A percentile compares a stretch with the other conserved stretches of the same genome.
These are phyloP conservation scores for Thuidium tamariscinum DNA, from an alignment of 225 moss, liverwort and hornwort genomes.

Conservation along the genomic window DNA sequence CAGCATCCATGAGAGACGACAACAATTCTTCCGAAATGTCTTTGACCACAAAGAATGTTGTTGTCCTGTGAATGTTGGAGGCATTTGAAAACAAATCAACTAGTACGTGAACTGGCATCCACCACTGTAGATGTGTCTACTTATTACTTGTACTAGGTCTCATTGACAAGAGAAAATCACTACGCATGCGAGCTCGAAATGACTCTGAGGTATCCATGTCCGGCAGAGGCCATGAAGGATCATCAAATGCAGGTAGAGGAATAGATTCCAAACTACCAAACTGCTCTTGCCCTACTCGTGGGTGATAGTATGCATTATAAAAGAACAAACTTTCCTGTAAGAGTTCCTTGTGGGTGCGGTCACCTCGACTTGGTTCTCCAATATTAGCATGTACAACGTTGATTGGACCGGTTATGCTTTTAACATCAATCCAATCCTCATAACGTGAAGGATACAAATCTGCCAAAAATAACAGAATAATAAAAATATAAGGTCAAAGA, in stretches of 20 bases:
- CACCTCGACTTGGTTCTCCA: accelerated
- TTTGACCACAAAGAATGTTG: neutral
- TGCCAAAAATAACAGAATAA: neutral
- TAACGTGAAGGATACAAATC: too few relatives aligned
- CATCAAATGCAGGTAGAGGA: too few relatives aligned
- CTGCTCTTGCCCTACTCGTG: neutral
- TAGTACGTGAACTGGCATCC: neutral
- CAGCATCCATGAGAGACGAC: neutral
- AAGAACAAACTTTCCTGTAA: neutral
- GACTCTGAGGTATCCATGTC: too few relatives aligned
- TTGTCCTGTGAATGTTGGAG: neutral
- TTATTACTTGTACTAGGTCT: too few relatives aligned
- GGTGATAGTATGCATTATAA: neutral
- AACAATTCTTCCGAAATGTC: neutral
- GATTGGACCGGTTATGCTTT: too few relatives aligned
- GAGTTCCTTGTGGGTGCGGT: accelerated
- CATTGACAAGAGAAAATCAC: accelerated
- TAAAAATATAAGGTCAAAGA: neutral
- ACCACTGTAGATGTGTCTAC: neutral
- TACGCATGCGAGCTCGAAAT: neutral
- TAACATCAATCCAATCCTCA: too few relatives aligned
- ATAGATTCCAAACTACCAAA: neutral
- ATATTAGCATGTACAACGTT: too few relatives aligned
- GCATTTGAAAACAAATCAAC: neutral
- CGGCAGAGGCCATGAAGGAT: too few relatives aligned